Evolutionary conservation across 805 yeast species (phyloP), one percentile per base, ranked within the genome.

Genomic region (Henningerozyma blattae): DNA sequence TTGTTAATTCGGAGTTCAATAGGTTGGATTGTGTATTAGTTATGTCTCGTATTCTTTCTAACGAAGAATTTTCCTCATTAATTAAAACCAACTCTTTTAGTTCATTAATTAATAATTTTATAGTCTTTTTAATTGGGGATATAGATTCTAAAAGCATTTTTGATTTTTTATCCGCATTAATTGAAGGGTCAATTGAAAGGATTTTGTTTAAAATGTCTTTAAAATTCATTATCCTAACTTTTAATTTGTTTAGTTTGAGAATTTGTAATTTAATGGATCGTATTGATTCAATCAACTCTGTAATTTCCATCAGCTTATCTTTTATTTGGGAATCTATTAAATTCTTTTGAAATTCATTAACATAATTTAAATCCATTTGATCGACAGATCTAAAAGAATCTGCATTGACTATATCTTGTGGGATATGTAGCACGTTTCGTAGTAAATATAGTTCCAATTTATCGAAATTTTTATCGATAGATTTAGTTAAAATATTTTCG

Each of bases 381-480:
- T 3, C 33, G 18, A 27, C 67, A 31, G 86, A 59, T 31, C 78
- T 56, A 35, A 87, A 59, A 64, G 72, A 75, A 5, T 94, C 93
- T 10, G 61, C 70, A 3, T 67, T 67, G 1, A 79, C 64, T 22
- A 83, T 60, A 12, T 75, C 80, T 4, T 56, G 57, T 0, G 95
- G 94, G 14, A 87, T 61, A 10, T 68, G 69, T 35, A 87, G 63
- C 10, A 87, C 72, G 50, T 87, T 87, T 48, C 95, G 61, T 33
- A 84, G 58, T 2, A 82, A 70, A 55, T 87, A 87, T 22, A 85
- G 59, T 57, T 87, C 96, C 46, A 83, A 75, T 52, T 78, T 78
- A 54, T 87, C 96, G 52, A 84, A 86, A 50, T 82, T 82, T 44
- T 67, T 67, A 56, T 86, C 94, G 9, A 86, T 79, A 1, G 77